These are phyloP conservation scores for Trichocomaceae sp. DNA, from an alignment of 2,329 filamentous ascomycete species.

Conservation along the genomic window DNA sequence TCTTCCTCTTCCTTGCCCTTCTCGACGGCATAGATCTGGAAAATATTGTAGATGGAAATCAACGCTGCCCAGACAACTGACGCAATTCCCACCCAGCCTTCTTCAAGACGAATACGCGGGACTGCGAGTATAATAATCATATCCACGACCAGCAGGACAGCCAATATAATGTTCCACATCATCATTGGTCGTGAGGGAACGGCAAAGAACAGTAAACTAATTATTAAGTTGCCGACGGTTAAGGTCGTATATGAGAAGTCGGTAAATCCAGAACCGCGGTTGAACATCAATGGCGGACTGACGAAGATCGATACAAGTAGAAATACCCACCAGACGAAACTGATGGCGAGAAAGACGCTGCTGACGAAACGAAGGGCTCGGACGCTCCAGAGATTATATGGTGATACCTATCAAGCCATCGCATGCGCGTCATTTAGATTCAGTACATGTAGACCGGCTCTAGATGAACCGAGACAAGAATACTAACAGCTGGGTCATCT, in stretches of 20 bases:
- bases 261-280: constrained; percentile 86
- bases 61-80: constrained; percentile 77
- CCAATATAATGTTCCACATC: constrained; percentile 62
- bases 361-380: constrained; percentile 73
- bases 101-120: constrained; percentile 67
- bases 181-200: constrained; percentile 74
- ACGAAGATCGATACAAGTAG: constrained; percentile 86
- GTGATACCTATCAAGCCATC: constrained; percentile 58
- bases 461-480: too few relatives aligned
- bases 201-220: constrained; percentile 78
- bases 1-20: constrained; percentile 94
- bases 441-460: background rate
- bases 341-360: constrained; percentile 65
- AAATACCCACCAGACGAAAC: constrained; percentile 87
- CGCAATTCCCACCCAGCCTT: constrained; percentile 84
- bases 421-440: background rate
- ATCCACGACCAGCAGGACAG: constrained; percentile 62
- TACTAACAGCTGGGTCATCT: constrained; percentile 67
- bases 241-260: constrained; percentile 77
- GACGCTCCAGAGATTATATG: constrained; percentile 92
- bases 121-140: constrained; percentile 74
- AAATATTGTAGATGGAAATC: constrained; percentile 70
- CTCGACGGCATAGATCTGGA: constrained; percentile 73
- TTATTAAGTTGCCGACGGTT: constrained; percentile 66
- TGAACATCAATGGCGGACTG: constrained; percentile 78